phyloP scores from a whole-genome alignment of 2,329 filamentous ascomycete genomes.

The Trichoderma koningii region DNA sequence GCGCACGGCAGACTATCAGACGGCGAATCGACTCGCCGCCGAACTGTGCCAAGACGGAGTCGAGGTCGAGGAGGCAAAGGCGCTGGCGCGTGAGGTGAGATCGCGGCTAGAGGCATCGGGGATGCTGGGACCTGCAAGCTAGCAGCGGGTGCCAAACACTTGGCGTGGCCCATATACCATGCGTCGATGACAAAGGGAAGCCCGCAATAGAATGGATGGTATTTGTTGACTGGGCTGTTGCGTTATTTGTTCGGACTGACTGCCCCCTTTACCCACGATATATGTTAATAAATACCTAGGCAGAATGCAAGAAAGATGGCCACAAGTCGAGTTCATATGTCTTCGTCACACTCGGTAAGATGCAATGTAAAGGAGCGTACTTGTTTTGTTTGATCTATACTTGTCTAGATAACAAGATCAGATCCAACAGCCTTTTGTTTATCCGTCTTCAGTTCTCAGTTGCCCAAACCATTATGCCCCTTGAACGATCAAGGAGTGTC shows the following conservation, averaged over 20 bases:
- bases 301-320: background rate
- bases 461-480: background rate
- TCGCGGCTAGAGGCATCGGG: conserved; percentile 66
- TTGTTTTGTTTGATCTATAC: conserved; percentile 17
- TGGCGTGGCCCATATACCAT: too few species aligned
- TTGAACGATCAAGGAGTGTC: conserved; percentile 18
- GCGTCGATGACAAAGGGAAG: background rate
- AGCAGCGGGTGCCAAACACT: conserved; percentile 25
- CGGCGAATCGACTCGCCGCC: conserved; percentile 78
- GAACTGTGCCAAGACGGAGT: conserved; percentile 95
- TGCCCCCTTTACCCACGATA: background rate
- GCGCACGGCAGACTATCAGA: conserved; percentile 70
- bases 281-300: background rate
- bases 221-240: background rate
- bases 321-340: background rate
- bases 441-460: conserved; percentile 17
- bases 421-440: background rate
- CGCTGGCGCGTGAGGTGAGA: conserved; percentile 82
- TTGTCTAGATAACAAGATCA: conserved; percentile 13
- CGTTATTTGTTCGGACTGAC: background rate
- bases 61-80: conserved; percentile 96
- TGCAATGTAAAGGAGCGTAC: conserved; percentile 20
- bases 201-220: background rate
- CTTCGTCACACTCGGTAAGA: background rate
- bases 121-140: conserved; percentile 35